Base-by-base conservation (phyloP, 106 monocot species). In the Dioscorea dumetorum region DNA sequence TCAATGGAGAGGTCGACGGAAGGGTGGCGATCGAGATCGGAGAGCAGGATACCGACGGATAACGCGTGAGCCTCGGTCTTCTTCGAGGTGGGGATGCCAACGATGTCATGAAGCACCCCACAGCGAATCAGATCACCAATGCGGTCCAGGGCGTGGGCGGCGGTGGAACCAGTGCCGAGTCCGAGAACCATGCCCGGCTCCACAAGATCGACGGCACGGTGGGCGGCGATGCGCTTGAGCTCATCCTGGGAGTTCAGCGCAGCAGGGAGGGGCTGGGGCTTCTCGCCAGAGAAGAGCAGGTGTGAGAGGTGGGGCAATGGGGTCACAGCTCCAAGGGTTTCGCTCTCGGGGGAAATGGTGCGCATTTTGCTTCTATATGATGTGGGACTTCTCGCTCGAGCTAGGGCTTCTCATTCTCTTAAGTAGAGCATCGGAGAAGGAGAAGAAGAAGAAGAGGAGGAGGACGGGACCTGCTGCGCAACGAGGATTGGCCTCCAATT, bases 151-250 rank as follows among this genome's bases (percentile, higher is more conserved):
- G 83, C 82, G 82, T 94, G 85, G 64, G 72, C 80, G 49, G 94
- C 88, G 66, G 87, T 90, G 69, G 94, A 94, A n/a, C 90, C 94
- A 6, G 90, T 94, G 61, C 90, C 90, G 41, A 94, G 85, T 35
- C 94, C 90, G 31, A 94, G 69, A 28, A 87, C 81, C 90, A 91
- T 94, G 68, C 82, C 80, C 51, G 94, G 83, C 33, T 80, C 51
- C 18, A 94, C 87, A 57, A 72, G 58, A 9, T 90, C 90, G 5
- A 88, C 85, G 13, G 87, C 94, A 4, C 71, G 80, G 79, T 94
- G 70, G 51, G 87, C 88, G 16, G 94, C 94, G 35, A 82, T 70
- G 16, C 87, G 74, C 79, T 94, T 94, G 34, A 88, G 70, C 1
- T 90, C 93, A 5, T 90, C 93, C 67, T 94, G 93, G 53, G 64